A percentile compares a stretch with the other conserved stretches of the same genome.
phyloP scores from a whole-genome alignment of 306 rosid species.

The Malus sieversii region DNA sequence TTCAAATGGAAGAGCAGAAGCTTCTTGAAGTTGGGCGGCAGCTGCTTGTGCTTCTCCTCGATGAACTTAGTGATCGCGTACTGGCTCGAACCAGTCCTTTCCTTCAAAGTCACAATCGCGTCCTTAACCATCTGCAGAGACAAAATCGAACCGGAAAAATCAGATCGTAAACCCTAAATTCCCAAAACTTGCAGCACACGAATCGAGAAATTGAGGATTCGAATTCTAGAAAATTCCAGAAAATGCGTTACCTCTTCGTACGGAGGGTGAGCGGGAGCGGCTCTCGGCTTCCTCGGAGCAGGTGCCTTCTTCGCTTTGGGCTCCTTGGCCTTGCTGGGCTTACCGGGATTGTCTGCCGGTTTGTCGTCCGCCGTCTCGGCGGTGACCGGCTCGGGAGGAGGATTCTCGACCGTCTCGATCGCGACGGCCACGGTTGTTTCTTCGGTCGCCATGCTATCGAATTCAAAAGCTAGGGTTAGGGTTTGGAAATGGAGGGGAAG shows the following conservation, averaged over 20 bases:
- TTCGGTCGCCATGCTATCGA: conserved; percentile 51
- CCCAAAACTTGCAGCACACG: not conserved
- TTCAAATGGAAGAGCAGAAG: conserved; percentile 59
- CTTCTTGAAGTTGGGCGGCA: conserved; percentile 61
- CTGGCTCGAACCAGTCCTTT: conserved; percentile 89
- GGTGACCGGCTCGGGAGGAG: conserved; percentile 14
- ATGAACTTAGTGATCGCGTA: conserved; percentile 69
- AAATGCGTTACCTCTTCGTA: conserved; percentile 55
- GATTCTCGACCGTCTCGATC: conserved; percentile 21
- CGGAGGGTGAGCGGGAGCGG: conserved; percentile 50
- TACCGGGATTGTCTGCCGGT: conserved; percentile 25
- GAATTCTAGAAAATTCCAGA: not conserved
- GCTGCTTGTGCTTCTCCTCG: conserved; percentile 65
- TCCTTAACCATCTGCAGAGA: conserved; percentile 64
- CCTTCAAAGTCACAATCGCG: conserved; percentile 62
- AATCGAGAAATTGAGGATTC: not conserved
- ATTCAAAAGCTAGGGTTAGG: not conserved
- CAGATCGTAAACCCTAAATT: not conserved
- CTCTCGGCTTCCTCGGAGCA: conserved; percentile 40
- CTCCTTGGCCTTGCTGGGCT: conserved; percentile 40
- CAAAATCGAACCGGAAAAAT: not conserved
- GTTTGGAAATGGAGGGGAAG: not conserved
- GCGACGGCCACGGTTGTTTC: conserved; percentile 19
- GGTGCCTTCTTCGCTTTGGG: conserved; percentile 45
- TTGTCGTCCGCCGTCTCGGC: conserved; percentile 34